Percentiles rank a stretch among this genome's conserved stretches.
These are phyloP conservation scores for Plectranthus barbatus DNA, from an alignment of 257 asterid species.

Conservation along the genomic window DNA sequence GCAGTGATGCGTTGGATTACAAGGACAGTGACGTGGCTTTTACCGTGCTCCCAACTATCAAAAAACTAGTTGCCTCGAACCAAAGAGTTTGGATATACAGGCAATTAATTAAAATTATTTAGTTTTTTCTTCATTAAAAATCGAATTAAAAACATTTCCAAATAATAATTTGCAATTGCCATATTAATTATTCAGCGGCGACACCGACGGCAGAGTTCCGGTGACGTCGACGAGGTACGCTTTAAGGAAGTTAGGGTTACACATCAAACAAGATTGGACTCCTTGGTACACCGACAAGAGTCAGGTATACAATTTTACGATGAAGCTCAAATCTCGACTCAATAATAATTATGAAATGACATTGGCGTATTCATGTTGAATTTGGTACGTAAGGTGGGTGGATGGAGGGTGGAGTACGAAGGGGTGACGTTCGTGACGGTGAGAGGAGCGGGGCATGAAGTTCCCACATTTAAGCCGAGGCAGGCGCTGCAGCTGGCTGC, in stretches of 20 bases:
- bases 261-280: constrained; percentile 46
- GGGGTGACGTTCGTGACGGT: constrained; percentile 62
- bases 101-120: constrained; percentile 23
- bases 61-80: constrained; percentile 42
- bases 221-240: constrained; percentile 58
- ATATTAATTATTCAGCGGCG: constrained; percentile 43
- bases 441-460: constrained; percentile 91
- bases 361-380: too few species aligned
- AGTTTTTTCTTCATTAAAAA: too few species aligned
- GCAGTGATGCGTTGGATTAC: constrained; percentile 41
- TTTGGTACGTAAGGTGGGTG: constrained; percentile 94
- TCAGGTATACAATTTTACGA: constrained; percentile 61
- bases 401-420: constrained; percentile 65
- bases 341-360: too few species aligned
- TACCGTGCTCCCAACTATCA: constrained; percentile 52
- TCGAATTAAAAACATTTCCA: too few species aligned
- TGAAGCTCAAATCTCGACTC: too few species aligned
- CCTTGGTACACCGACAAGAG: constrained; percentile 61
- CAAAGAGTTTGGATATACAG: constrained; percentile 69
- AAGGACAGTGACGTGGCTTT: constrained; percentile 41
- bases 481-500: constrained; percentile 49
- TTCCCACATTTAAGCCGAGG: constrained; percentile 60
- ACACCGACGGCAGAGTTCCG: constrained; percentile 70
- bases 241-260: constrained; percentile 43
- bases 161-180: too few species aligned